These are phyloP conservation scores for Ceratorhiza oryzae-sativae DNA, from an alignment of 1,284 basidiomycete genomes.

Conservation along the genomic window DNA sequence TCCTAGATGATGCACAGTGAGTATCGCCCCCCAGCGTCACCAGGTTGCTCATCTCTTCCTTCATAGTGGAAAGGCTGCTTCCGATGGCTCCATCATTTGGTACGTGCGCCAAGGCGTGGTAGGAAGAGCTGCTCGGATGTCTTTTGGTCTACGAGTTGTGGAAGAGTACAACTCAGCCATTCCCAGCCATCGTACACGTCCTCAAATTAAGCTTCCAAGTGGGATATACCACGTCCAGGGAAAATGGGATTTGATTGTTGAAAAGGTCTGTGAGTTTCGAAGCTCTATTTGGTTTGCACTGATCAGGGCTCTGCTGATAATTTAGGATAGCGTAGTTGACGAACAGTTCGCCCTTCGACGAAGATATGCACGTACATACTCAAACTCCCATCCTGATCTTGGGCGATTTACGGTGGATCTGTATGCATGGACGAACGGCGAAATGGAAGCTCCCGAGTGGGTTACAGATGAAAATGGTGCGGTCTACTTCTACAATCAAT, in stretches of 20 bases:
- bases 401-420: no score
- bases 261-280: neutral
- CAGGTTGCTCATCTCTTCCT: neutral
- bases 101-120: slow-evolving; percentile 8
- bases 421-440: neutral
- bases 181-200: neutral
- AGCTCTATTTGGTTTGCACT: neutral
- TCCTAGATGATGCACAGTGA: slow-evolving; percentile 10
- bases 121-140: slow-evolving; percentile 21
- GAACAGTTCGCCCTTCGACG: neutral
- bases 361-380: neutral
- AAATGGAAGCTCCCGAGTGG: neutral
- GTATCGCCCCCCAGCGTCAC: neutral
- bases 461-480: no score
- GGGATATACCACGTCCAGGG: neutral
- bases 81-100: slow-evolving; percentile 26
- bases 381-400: no score
- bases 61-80: slow-evolving; percentile 8
- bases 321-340: neutral
- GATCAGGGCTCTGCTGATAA: neutral
- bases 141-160: slow-evolving; percentile 11
- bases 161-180: neutral
- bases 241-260: slow-evolving; percentile 3
- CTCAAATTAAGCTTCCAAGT: neutral
- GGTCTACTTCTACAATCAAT: no score